Base-by-base conservation (phyloP, 2,329 filamentous ascomycete species). In the Helotiales sp. region DNA sequence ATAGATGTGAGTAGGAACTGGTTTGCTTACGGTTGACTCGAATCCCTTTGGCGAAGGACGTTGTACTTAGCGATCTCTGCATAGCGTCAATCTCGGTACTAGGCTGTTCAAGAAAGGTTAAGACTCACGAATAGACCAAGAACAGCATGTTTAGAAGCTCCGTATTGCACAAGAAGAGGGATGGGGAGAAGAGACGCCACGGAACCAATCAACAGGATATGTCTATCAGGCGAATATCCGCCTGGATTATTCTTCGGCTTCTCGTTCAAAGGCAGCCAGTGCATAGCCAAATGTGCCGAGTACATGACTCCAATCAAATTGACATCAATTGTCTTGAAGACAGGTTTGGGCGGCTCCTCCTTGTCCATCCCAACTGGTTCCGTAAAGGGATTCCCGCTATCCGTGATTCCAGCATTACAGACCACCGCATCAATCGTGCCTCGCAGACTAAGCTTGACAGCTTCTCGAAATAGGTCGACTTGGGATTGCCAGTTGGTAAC, bases 401-500 rank as follows among this genome's bases (percentile, higher is more conserved):
- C 82, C 49, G 82, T 80, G 70, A 91, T 85, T 55, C 89, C 90
- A 0, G 89, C 89, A 74, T 90, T 91, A 68, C 89, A 87, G 54
- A 91, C 86, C 4, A 91, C 88, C 22, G 83, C 80, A 76, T 91
- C 87, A 69, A 91, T 84, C 13, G 83, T 83, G 17, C 83, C 82
- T 60, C 84, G 81, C 0, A 83, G 82, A 67, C 86, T 88, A 63
- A 86, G 78, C 61, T 80, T 79, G 43, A 82, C 79, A 2, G 88
- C 88, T 62, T 83, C 78, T 52, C 86, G 85, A 81, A 92, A 92
- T 63, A 91, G 81, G 30, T 82, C 79, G 54, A 88, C 85, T 74
- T 91, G 89, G 6, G 85, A 86, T 50, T 86, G 79, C 87, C 88
- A 92, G 69, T 84, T 81, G 1, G 86, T 87, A 10, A 92, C 89